Base-by-base conservation (phyloP, 805 yeast species). In the Kazachstania africana region DNA sequence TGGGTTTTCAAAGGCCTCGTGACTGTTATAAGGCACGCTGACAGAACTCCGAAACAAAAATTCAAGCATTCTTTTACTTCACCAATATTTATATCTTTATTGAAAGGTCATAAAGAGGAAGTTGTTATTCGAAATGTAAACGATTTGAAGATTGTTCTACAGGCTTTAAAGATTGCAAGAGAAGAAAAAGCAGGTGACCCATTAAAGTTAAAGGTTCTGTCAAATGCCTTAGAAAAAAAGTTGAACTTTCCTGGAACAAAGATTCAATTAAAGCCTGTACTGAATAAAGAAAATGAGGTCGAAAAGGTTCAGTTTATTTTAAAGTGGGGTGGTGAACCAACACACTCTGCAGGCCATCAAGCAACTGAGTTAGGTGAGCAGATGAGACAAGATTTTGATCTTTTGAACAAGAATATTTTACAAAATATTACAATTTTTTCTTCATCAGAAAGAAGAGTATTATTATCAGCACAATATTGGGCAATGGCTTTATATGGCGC, bases 321-420 rank as follows among this genome's bases (percentile, higher is more conserved):
- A 46, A 91, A 91, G 55, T 91, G 98, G 98, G 98, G 98, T 46
- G 99, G 99, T 40, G 99, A 91, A 57, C 96, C 98, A 5, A 91
- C 99, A 1, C 99, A 91, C 55, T 85, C 96, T 8, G 96, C 97
- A 2, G 72, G 78, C 40, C 81, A 84, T 53, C 99, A 91, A 60
- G 94, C 95, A 1, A 70, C 78, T 18, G 99, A 91, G 56, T 72
- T 91, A 13, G 99, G 98, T 32, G 97, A 88, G 51, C 95, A 87
- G 57, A 70, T 81, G 62, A 75, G 98, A 48, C 95, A 88, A 53
- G 94, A 91, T 55, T 70, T 85, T 45, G 78, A 82, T 50, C 66
- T 91, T 36, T 65, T 91, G 51, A 91, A 91, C 57, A 75, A 80
- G 39, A 79, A 77, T 24, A 84, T 91, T 6, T 65, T 91, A 47